Percentiles rank a stretch among this genome's conserved stretches.
Conservation (phyloP, 2,329 filamentous ascomycete genomes). For the Penicillium paneum region DNA sequence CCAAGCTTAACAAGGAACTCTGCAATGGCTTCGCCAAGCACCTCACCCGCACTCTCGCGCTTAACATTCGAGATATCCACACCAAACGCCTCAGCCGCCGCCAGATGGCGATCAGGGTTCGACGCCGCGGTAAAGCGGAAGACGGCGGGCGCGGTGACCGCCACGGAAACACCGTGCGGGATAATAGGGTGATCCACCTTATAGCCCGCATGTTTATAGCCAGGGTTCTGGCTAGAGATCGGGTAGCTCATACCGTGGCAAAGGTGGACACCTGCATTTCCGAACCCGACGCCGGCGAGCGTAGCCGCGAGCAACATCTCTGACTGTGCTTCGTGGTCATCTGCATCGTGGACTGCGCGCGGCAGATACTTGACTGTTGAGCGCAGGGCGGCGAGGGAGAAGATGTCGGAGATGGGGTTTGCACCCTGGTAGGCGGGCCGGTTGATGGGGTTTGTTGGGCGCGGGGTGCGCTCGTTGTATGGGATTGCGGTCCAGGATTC, state of each 20-base stretch:
- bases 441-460: constrained; percentile 84
- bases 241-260: constrained; percentile 95
- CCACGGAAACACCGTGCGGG: constrained; percentile 92
- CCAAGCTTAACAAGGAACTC: constrained; percentile 79
- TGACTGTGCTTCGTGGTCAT: constrained; percentile 87
- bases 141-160: constrained; percentile 86
- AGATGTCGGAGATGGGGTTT: constrained; percentile 97
- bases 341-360: constrained; percentile 78
- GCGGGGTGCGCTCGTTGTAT: constrained; percentile 77
- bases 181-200: constrained; percentile 73
- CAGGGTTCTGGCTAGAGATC: constrained; percentile 90
- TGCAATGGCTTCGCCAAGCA: constrained; percentile 76
- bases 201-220: constrained; percentile 88
- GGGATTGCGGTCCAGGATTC: constrained; percentile 98
- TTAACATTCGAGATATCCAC: constrained; percentile 86
- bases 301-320: constrained; percentile 96
- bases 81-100: constrained; percentile 85
- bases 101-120: constrained; percentile 87
- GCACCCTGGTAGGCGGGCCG: constrained; percentile 94
- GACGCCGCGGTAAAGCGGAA: constrained; percentile 90
- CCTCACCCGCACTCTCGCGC: constrained; percentile 82
- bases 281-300: constrained; percentile 91
- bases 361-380: constrained; percentile 90
- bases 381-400: constrained; percentile 80
- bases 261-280: constrained; percentile 92